Evolutionary conservation across 2,329 filamentous ascomycete genomes (phyloP), one percentile per base, ranked within the genome.

Genomic region (Neonectria hederae): DNA sequence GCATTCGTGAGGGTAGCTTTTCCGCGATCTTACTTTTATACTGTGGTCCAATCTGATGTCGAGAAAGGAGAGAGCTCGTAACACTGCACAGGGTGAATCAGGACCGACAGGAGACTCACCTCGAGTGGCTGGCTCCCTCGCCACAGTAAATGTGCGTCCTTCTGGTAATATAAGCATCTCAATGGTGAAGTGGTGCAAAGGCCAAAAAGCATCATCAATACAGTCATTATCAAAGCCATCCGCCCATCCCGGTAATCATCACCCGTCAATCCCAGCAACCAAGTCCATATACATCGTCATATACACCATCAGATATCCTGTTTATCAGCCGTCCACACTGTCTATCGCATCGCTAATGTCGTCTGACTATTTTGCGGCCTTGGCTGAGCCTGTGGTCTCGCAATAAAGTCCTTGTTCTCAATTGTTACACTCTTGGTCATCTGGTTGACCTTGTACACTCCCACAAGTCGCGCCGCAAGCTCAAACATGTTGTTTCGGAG

Each of bases 401-500:
- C 76, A 71, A 92, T 92, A 76, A 90, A 96, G 80, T 96, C 92
- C 70, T 84, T 85, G 80, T 96, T 96, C 80, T 96, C 92, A 67
- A 96, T 93, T 57, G 92, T 94, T 22, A 96, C 92, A 79, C 92
- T 94, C 87, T 95, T 96, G 65, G 92, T 96, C 90, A 98, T 99
- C 80, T 99, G 95, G 81, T 97, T 98, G 78, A 99, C 96, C 85
- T 99, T 99, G 85, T 99, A 99, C 60, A 99, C 96, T 71, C 97
- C 97, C 14, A 99, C 94, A 64, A 99, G 87, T 60, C 97, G 88
- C 62, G 93, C 89, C n/a, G 97, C 95, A 68, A 99, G 89, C 84
- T 99, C 96, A 80, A 99, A 99, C 96, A 99, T 99, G 84, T 99
- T 99, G 82, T 99, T 99, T 75, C 96, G 87, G 74, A 99, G 84